Evolutionary conservation across 495 filamentous ascomycete species (phyloP).

Genomic region (Bathelium albidoporum): DNA sequence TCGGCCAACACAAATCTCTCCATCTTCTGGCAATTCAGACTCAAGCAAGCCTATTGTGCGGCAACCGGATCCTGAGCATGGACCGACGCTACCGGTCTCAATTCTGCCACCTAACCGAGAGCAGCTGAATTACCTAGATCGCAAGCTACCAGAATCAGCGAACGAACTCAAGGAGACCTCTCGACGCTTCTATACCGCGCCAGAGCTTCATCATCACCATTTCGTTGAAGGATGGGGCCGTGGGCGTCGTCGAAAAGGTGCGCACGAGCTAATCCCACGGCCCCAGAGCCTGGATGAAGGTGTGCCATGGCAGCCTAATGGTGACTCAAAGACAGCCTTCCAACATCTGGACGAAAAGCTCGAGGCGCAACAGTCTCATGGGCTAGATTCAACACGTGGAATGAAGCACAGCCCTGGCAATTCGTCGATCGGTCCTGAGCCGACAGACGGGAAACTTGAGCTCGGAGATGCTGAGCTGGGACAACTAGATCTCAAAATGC

Average conservation of each 20-base stretch:
- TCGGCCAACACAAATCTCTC: background rate
- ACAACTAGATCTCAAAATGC: background rate
- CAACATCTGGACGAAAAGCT: background rate
- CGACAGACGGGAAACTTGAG: background rate
- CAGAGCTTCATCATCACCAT: background rate
- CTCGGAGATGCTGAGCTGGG: background rate
- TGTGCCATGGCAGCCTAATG: background rate
- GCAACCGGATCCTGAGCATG: background rate
- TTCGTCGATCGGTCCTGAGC: conserved; percentile 3
- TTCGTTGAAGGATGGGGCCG: background rate
- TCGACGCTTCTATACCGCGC: background rate
- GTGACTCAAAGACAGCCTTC: background rate
- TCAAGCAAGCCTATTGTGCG: background rate
- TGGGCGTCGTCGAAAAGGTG: background rate
- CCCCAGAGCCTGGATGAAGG: background rate
- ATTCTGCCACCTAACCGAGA: background rate
- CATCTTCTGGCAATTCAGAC: conserved; percentile 3
- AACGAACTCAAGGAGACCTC: background rate
- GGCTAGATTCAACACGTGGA: background rate
- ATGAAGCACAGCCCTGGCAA: background rate
- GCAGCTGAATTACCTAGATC: background rate
- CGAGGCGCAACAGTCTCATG: background rate
- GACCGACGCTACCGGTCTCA: background rate
- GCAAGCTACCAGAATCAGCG: background rate
- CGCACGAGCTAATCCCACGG: background rate